Base-by-base conservation (phyloP, 371 early-diverging fungal genomes). In the Vairimorpha apis region DNA sequence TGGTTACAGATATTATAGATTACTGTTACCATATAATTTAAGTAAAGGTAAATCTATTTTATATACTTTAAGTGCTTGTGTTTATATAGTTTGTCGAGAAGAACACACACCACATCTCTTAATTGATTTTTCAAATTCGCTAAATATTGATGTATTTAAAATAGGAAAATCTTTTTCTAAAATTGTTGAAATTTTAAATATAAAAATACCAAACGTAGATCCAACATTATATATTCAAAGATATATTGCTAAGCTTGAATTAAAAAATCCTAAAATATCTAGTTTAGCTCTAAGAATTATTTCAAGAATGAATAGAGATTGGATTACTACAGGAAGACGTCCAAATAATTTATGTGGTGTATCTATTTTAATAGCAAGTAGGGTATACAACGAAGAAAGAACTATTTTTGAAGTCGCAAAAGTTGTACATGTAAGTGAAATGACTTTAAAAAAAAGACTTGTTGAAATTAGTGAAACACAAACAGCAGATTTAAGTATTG, bases 281-380 rank as follows among this genome's bases (percentile, higher is more conserved):
- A 79, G 86, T 30, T 91, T 92, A 74, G 91, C 95, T 0, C 82
- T 89, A 23, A 87, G 92, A 18, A 81, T 98, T 16, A 90, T 93
- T 1, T 87, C 88, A 64, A 87, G 99, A 56, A 94, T 98, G 96
- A 90, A 92, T 64, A 86, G 94, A 56, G 97, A 97, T 85, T 98
- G 97, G 96, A 93, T 98, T 65, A 86, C 88, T 49, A 88, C 87
- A 0, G 99, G 99, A 47, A 87, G 99, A 76, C 86, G 93, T 18
- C 97, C 97, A 7, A 89, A 93, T n/a, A 97, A 96, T 76, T 88
- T 97, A 35, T 98, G 99, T 84, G 99, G 94, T 32, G 97, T 96
- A 83, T 87, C 84, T 66, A 80, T 98, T 49, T 84, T 93, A 51
- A 89, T 97, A 73, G 92, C 99, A 0, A 90, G 92, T 5, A 82